Evolutionary conservation across 345 rosid genomes (phyloP).

Genomic region (Salix arbutifolia): DNA sequence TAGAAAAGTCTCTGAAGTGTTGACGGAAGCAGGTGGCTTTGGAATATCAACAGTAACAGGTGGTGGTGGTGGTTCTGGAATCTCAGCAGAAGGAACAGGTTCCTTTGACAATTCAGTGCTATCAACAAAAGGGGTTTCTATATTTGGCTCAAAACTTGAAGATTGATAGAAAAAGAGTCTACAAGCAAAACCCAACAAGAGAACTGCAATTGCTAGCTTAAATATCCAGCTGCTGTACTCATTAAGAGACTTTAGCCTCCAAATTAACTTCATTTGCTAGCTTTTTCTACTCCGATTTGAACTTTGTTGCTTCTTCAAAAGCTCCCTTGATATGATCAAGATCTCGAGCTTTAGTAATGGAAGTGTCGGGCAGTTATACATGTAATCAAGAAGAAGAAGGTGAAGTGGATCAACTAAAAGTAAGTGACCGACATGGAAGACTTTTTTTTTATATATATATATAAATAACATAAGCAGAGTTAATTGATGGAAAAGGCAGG

Average conservation of each 20-base stretch:
- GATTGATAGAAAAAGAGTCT: constrained; percentile 45
- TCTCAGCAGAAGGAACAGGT: neutral
- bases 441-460: neutral
- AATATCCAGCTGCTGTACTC: constrained; percentile 47
- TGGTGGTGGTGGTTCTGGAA: neutral
- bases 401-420: neutral
- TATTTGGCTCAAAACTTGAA: constrained; percentile 26
- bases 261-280: constrained; percentile 47
- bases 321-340: neutral
- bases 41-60: constrained; percentile 1
- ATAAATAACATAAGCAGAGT: neutral
- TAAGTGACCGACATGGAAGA: constrained; percentile 6
- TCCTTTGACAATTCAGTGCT: constrained; percentile 1
- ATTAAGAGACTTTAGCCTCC: constrained; percentile 33
- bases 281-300: neutral
- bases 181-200: constrained; percentile 55
- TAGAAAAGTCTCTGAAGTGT: neutral
- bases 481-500: neutral
- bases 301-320: neutral
- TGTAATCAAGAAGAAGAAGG: neutral
- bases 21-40: constrained; percentile 1
- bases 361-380: neutral
- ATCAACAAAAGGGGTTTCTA: constrained; percentile 24
- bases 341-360: neutral
- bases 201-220: constrained; percentile 44